Conservation (phyloP, 2,329 filamentous ascomycete species). For the Colletotrichum eleusines region DNA sequence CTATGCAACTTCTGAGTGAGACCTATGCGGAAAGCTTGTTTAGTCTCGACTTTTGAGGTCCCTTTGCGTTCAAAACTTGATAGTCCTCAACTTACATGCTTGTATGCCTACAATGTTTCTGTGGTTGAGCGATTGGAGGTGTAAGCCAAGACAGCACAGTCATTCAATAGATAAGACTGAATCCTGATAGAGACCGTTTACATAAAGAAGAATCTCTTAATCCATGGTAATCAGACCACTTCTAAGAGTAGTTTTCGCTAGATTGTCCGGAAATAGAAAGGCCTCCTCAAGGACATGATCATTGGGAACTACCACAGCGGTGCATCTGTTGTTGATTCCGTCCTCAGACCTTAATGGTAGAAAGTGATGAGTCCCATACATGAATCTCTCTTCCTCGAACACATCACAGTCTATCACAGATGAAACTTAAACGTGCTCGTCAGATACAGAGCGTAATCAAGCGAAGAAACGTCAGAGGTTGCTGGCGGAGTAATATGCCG, state of each 20-base stretch:
- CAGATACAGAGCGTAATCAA: slow-evolving; percentile 58
- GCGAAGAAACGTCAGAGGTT: slow-evolving; percentile 7
- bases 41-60: slow-evolving; percentile 15
- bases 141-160: slow-evolving; percentile 60
- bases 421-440: too few relatives aligned
- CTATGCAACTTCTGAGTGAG: slow-evolving; percentile 14
- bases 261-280: slow-evolving; percentile 58
- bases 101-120: slow-evolving; percentile 56
- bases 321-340: too few relatives aligned
- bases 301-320: too few relatives aligned
- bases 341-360: too few relatives aligned
- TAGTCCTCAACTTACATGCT: slow-evolving; percentile 49
- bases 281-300: too few relatives aligned
- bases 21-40: slow-evolving; percentile 18
- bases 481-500: not conserved
- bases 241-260: slow-evolving; percentile 63
- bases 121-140: slow-evolving; percentile 60
- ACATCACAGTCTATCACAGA: too few relatives aligned
- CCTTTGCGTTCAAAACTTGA: not conserved
- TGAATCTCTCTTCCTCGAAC: too few relatives aligned
- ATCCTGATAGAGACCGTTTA: slow-evolving; percentile 51
- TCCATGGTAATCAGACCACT: too few relatives aligned
- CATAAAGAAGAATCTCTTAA: slow-evolving; percentile 51
- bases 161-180: slow-evolving; percentile 59
- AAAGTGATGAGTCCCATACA: too few relatives aligned